A percentile compares a stretch with the other conserved stretches of the same genome.
Evolutionary conservation across 139 green algal species (phyloP).

Genomic region (Coelastrella sp.): DNA sequence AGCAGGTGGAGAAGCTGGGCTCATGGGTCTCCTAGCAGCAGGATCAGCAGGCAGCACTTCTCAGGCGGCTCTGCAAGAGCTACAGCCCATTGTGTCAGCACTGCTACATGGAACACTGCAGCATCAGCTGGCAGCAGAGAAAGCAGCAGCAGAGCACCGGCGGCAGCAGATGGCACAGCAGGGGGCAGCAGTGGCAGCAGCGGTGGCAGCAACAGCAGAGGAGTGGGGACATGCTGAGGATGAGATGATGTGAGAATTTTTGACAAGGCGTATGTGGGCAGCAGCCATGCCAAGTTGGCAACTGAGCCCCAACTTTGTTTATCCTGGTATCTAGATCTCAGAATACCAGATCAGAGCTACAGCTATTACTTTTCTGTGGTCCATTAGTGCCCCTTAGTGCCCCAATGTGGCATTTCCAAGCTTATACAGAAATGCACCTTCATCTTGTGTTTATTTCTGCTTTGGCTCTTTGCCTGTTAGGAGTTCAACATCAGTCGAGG

Average conservation of each 20-base stretch:
- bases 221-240: not conserved
- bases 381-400: no score
- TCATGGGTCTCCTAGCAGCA: not conserved
- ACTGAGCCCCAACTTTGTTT: no score
- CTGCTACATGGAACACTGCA: slow-evolving; percentile 11
- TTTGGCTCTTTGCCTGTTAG: no score
- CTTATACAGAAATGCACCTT: no score
- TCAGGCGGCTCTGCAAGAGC: slow-evolving; percentile 6
- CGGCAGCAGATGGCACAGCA: not conserved
- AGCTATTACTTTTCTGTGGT: no score
- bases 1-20: slow-evolving; percentile 18
- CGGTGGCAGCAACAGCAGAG: not conserved
- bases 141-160: slow-evolving; percentile 9
- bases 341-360: no score
- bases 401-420: no score
- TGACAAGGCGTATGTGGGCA: no score
- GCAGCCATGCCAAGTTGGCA: no score
- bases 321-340: no score
- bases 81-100: not conserved
- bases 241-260: slow-evolving; percentile 18
- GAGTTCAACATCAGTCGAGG: no score
- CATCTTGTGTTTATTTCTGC: no score
- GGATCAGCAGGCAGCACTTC: not conserved
- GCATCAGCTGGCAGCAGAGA: not conserved
- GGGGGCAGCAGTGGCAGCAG: not conserved